Conservation (phyloP, 2,329 filamentous ascomycete species). For the Verticillium zaregamsianum region DNA sequence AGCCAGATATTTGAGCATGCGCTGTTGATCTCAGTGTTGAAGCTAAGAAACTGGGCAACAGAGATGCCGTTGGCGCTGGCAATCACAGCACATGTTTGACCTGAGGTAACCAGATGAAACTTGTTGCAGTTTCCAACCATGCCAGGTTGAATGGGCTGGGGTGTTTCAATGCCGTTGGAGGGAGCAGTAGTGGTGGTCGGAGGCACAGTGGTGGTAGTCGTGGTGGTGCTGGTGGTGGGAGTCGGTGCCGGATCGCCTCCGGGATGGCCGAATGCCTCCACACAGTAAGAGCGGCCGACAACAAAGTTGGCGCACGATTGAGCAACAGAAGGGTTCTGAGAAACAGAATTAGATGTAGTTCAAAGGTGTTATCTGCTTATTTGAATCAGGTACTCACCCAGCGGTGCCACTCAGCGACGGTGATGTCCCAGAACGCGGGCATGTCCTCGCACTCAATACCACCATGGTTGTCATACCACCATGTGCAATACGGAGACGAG, state of each 20-base stretch:
- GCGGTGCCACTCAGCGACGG: conserved; percentile 1
- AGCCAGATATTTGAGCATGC: conserved; percentile 11
- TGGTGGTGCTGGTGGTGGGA: conserved; percentile 4
- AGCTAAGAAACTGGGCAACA: conserved; percentile 17
- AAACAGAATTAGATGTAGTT: not conserved
- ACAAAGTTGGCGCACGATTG: not conserved
- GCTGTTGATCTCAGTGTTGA: conserved; percentile 13
- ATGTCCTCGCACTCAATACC: conserved; percentile 1
- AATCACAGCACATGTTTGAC: conserved; percentile 19
- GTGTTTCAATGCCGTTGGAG: conserved; percentile 6
- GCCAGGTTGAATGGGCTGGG: conserved; percentile 9
- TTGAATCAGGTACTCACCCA: conserved; percentile 2
- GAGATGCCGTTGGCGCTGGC: conserved; percentile 15
- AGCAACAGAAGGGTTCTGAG: conserved; percentile 4
- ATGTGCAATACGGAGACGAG: conserved; percentile 3
- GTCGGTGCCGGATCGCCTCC: not conserved
- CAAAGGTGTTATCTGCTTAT: not conserved
- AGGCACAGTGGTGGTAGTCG: conserved; percentile 8
- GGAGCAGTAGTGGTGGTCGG: not conserved
- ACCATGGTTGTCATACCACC: conserved; percentile 5
- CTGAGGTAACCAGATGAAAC: conserved; percentile 12
- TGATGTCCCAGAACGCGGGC: not conserved
- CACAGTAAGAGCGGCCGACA: conserved; percentile 1
- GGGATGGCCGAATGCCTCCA: conserved; percentile 3
- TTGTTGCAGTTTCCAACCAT: conserved; percentile 15